Conservation (phyloP, 23 red algal species). For the Rhodosorus marinus region DNA sequence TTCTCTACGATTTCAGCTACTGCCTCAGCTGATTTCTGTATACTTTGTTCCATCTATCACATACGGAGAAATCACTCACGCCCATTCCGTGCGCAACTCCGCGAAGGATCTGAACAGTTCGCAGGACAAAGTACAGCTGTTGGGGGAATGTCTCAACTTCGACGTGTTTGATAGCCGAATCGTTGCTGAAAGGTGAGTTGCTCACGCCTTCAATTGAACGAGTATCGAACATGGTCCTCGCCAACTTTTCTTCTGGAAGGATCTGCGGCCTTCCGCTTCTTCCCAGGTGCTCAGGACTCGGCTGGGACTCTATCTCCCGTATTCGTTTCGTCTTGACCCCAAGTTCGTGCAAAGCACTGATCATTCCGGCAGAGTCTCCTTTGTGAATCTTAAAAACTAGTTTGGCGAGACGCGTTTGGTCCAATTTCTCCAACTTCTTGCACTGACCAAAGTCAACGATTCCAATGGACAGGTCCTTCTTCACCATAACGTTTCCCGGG, state of each 20-base stretch:
- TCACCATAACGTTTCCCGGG: conserved; percentile 67
- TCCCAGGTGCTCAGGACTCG: too few relatives aligned
- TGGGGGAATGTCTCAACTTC: neutral
- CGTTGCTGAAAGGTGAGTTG: neutral
- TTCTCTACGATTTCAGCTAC: too few relatives aligned
- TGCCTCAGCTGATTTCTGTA: too few relatives aligned
- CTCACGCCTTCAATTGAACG: neutral
- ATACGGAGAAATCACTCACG: too few relatives aligned
- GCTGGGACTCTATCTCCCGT: neutral
- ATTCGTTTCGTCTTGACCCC: neutral
- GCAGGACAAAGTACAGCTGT: neutral
- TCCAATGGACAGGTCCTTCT: conserved; percentile 25
- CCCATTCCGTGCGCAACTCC: neutral
- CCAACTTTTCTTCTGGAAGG: neutral
- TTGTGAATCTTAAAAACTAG: neutral
- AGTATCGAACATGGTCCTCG: neutral
- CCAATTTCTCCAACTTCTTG: conserved; percentile 15
- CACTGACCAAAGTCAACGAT: conserved; percentile 75
- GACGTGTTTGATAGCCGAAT: neutral
- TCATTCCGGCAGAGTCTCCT: neutral
- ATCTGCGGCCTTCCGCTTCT: neutral
- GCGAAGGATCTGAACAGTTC: neutral
- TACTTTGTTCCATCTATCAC: too few relatives aligned
- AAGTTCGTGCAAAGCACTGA: neutral
- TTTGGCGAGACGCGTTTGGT: neutral